Base-by-base conservation (phyloP, 2,329 filamentous ascomycete genomes). In the Epichloe sp. region DNA sequence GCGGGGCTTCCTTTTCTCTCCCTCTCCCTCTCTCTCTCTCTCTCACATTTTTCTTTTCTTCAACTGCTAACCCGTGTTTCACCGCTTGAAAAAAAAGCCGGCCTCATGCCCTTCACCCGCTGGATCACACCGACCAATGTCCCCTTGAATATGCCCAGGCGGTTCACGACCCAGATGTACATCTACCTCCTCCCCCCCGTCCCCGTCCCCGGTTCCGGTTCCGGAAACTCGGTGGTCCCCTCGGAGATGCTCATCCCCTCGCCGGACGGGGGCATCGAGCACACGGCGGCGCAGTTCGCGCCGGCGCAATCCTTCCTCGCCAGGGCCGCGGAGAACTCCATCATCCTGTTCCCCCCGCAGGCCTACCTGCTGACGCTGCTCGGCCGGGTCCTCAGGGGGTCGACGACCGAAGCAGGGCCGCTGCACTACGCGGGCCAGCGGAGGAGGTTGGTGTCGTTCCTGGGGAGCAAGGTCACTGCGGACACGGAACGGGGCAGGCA, bases 101-200 rank as follows among this genome's bases (percentile, higher is more conserved):
- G 75, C 38, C 70, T 96, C 3, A 71, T 87, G 7, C 88, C 90
- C 0, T 96, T 95, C 62, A 95, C 90, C 0, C 80, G 88, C 50
- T 97, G 93, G 93, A 76, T 97, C 51, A 97, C 93, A 2, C 91
- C 91, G 0, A 67, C 73, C 0, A 80, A 78, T 54, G 71, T 84
- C 1, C 78, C 82, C 0, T 26, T 26, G 23, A 26, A 26, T 26
- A 8, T 3, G 7, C 26, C 26, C 7, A 88, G 83, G 59, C 79
- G 93, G 44, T 98, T 94, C 69, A 88, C 86, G 0, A 96, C 91
- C 0, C 90, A 96, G 64, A 97, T 97, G 91, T 98, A 97, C 68
- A 66, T 97, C 11, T 95, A 95, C 68, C 83, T 94, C 66, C 75
- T 96, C 3, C 19, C 19, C 19, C 89, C 89, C 0, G 68, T 19